Percentiles rank a stretch among this genome's conserved stretches.
Evolutionary conservation across 371 early-diverging fungal genomes (phyloP).

Genomic region (Mucor sp.): DNA sequence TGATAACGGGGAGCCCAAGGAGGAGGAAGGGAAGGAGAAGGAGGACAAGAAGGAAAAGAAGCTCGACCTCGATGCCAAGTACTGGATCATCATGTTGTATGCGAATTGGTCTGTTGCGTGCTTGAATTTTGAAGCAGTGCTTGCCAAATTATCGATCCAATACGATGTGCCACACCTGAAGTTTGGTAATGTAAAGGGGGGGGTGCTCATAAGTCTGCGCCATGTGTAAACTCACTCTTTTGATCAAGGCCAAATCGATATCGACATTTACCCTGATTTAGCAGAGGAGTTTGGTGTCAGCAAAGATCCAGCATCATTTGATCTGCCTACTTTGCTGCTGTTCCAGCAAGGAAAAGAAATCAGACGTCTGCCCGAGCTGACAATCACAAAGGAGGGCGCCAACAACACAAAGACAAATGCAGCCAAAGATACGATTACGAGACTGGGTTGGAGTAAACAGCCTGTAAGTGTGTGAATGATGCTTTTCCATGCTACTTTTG

Average conservation of each 20-base stretch:
- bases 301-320: conserved; percentile 53
- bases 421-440: conserved; percentile 50
- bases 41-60: conserved; percentile 7
- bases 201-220: background rate
- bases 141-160: conserved; percentile 46
- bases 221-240: background rate
- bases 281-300: conserved; percentile 49
- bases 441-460: conserved; percentile 52
- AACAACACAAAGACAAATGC: conserved; percentile 25
- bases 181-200: conserved; percentile 30
- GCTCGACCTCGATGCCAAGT: conserved; percentile 20
- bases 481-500: background rate
- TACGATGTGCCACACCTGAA: conserved; percentile 41
- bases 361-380: conserved; percentile 44
- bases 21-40: no score
- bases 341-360: conserved; percentile 48
- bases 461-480: conserved; percentile 32
- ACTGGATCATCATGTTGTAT: conserved; percentile 54
- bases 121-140: conserved; percentile 53
- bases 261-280: conserved; percentile 45
- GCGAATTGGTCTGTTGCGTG: conserved; percentile 55
- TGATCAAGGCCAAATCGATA: conserved; percentile 43
- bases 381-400: conserved; percentile 27
- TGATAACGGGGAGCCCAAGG: conserved; percentile 14
- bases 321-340: conserved; percentile 48